Evolutionary conservation across 306 rosid species (phyloP), one percentile per base, ranked within the genome.

Genomic region (Castanea sativa): DNA sequence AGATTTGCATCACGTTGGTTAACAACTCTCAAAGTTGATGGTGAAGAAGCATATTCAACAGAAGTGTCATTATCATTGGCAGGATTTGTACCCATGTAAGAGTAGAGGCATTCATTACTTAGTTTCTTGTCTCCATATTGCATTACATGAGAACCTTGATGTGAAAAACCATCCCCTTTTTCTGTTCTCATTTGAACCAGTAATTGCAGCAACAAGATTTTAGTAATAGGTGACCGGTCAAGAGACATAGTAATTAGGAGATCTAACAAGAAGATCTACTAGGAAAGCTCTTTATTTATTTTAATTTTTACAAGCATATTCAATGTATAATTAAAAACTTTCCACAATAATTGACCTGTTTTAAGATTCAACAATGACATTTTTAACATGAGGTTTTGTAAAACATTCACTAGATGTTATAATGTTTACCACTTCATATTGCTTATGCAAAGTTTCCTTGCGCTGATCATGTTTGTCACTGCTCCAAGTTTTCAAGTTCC

Each of bases 341-440:
- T 89, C 87, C 83, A 89, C 79, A 15, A 89, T 72, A 12, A 85
- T 69, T 33, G 2, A 20, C 91, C 93, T 9, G 80, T 88, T 70
- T 71, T 87, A 1, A 89, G 93, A 64, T 89, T 89, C 19, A 3
- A 87, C 85, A 79, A 89, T 87, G 25, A 89, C 89, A 5, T 38
- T 38, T 38, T 7, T 38, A 38, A 38, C 2, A 38, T 38, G 11
- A 7, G 45, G 2, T 38, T 38, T 38, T 38, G 45, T 38, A 38
- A 38, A 38, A 38, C 45, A 38, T 38, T 38, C 45, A 38, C 45
- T 1, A 38, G 45, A 38, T 38, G 45, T 23, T 23, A 23, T 38
- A 56, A 56, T n/a, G 11, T 38, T 38, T 38, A 86, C 90, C 75
- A 51, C 81, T 68, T 81, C 45, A 58, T 83, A 83, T 73, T 87